Evolutionary conservation across 495 filamentous ascomycete species (phyloP).

Genomic region (Ramalina peruviana): DNA sequence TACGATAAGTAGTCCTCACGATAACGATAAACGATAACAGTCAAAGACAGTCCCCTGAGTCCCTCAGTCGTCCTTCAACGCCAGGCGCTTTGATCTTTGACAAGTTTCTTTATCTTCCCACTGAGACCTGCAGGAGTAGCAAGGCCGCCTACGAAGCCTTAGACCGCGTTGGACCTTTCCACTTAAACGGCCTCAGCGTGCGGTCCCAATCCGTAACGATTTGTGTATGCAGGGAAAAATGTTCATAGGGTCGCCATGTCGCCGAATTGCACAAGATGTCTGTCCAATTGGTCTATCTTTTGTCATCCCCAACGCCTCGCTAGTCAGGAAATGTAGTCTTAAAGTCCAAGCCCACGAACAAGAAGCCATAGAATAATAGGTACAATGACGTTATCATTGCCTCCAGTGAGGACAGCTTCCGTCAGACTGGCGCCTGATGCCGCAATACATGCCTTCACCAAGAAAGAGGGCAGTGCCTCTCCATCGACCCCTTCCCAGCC

Average conservation of each 20-base stretch:
- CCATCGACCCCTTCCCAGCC: slow-evolving; percentile 40
- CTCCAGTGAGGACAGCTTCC: slow-evolving; percentile 89
- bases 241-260: neutral
- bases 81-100: too few species aligned
- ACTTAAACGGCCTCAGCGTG: neutral
- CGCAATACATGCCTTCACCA: slow-evolving; percentile 49
- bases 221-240: too few species aligned
- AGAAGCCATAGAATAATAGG: slow-evolving; percentile 89
- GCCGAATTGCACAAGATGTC: neutral
- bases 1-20: too few species aligned
- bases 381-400: slow-evolving; percentile 97
- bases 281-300: neutral
- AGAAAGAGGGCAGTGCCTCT: slow-evolving; percentile 28
- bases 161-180: neutral
- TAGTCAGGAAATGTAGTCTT: slow-evolving; percentile 16
- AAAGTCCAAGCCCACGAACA: slow-evolving; percentile 65
- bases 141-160: too few species aligned
- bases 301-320: slow-evolving; percentile 4
- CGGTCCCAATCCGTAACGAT: neutral
- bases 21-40: too few species aligned
- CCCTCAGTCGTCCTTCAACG: too few species aligned
- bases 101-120: too few species aligned
- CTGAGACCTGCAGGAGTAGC: too few species aligned
- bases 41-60: too few species aligned
- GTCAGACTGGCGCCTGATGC: slow-evolving; percentile 76